Conservation (phyloP, 2,329 filamentous ascomycete genomes). For the Cryphonectria carpinicola region DNA sequence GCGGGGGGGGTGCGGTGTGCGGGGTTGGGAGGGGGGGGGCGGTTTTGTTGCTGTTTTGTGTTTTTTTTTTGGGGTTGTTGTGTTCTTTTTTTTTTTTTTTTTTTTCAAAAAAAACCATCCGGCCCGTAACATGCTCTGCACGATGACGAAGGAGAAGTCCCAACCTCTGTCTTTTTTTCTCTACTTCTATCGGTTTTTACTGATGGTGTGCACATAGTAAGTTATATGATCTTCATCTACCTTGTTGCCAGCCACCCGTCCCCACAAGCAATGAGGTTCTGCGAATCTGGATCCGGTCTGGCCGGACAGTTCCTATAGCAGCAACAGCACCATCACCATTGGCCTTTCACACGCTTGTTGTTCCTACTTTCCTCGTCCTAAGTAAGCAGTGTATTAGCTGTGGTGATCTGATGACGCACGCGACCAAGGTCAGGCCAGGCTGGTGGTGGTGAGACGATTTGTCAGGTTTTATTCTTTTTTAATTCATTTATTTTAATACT, state of each 20-base stretch:
- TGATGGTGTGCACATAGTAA: too few relatives aligned
- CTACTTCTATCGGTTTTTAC: too few relatives aligned
- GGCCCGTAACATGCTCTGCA: not conserved
- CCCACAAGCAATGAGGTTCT: not conserved
- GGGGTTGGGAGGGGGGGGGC: too few relatives aligned
- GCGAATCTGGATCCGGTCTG: not conserved
- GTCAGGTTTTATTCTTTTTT: too few relatives aligned
- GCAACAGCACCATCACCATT: not conserved
- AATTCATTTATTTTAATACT: not conserved
- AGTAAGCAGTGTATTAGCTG: not conserved
- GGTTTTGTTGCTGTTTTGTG: too few relatives aligned
- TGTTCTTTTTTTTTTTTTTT: not conserved
- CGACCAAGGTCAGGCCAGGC: not conserved
- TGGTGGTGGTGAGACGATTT: not conserved
- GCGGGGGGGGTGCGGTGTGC: too few relatives aligned
- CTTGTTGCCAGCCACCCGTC: too few relatives aligned
- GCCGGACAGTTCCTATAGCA: not conserved
- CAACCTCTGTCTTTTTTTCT: not conserved
- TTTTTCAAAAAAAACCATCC: not conserved
- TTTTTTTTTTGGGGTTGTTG: too few relatives aligned
- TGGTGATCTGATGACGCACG: not conserved
- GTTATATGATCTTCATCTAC: too few relatives aligned
- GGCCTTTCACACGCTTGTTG: not conserved
- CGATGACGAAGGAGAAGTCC: conserved; percentile 20
- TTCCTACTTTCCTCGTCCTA: not conserved